phyloP scores from a whole-genome alignment of 257 asterid species.

The Rubia yunnanensis region DNA sequence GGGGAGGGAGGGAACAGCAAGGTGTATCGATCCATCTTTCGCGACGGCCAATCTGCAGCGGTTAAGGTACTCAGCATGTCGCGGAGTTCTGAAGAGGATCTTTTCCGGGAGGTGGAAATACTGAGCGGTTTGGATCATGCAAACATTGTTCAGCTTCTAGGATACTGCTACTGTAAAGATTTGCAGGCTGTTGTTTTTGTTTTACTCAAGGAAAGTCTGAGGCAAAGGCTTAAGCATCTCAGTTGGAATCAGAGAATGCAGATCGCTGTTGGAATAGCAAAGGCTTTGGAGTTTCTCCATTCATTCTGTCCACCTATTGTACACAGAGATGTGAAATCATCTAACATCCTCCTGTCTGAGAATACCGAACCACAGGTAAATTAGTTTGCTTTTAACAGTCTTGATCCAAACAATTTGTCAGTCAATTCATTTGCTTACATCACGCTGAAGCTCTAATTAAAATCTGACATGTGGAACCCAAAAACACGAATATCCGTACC shows the following conservation, averaged over 20 bases:
- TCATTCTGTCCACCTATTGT: conserved; percentile 54
- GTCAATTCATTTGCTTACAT: too few relatives aligned
- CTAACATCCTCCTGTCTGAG: conserved; percentile 56
- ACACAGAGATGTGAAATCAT: conserved; percentile 63
- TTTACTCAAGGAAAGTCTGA: conserved; percentile 33
- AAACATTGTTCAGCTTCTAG: conserved; percentile 48
- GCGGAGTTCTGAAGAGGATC: conserved; percentile 29
- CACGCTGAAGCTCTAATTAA: too few relatives aligned
- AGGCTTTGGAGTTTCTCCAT: conserved; percentile 65
- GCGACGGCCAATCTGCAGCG: conserved; percentile 38
- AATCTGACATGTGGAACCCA: too few relatives aligned
- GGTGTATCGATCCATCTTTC: conserved; percentile 45
- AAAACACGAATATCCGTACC: too few relatives aligned
- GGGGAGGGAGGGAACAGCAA: conserved; percentile 49
- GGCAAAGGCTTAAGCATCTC: conserved; percentile 41
- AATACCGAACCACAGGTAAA: conserved; percentile 43
- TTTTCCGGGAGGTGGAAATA: conserved; percentile 53
- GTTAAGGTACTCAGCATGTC: conserved; percentile 47
- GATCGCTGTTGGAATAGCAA: conserved; percentile 58
- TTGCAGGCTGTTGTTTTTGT: conserved; percentile 48
- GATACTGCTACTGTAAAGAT: conserved; percentile 47
- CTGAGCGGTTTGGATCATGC: conserved; percentile 58
- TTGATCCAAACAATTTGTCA: too few relatives aligned
- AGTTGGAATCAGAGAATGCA: conserved; percentile 61
- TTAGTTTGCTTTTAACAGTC: background rate